phyloP scores from a whole-genome alignment of 2,329 filamentous ascomycete species.

The Rhexocercosporidium sp. region DNA sequence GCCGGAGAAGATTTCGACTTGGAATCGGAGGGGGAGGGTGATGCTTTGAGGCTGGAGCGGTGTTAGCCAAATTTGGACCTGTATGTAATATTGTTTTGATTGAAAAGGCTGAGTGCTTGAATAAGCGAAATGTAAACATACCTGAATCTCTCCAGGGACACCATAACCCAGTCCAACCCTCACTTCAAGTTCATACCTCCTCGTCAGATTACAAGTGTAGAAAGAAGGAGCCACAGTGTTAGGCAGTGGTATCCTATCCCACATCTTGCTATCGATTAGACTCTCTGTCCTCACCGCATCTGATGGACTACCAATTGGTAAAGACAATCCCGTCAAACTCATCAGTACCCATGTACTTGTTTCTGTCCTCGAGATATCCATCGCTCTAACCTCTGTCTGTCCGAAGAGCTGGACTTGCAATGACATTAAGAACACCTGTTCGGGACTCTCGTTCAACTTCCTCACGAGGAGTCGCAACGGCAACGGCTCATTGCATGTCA shows the following conservation, averaged over 20 bases:
- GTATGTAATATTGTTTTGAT: too few relatives aligned
- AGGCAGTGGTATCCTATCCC: slow-evolving; percentile 75
- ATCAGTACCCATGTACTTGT: slow-evolving; percentile 76
- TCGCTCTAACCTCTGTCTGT: slow-evolving; percentile 78
- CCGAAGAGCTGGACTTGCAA: slow-evolving; percentile 84
- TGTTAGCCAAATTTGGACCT: too few relatives aligned
- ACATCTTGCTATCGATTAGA: slow-evolving; percentile 72
- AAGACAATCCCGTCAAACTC: slow-evolving; percentile 71
- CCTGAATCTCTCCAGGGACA: slow-evolving; percentile 52
- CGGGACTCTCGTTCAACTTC: slow-evolving; percentile 71
- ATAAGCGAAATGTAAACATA: slow-evolving; percentile 20
- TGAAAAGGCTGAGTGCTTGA: slow-evolving; percentile 25
- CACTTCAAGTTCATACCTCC: slow-evolving; percentile 84
- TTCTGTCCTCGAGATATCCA: slow-evolving; percentile 75
- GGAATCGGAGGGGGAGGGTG: slow-evolving; percentile 78
- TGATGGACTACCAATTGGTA: slow-evolving; percentile 68
- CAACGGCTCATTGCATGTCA: slow-evolving; percentile 87
- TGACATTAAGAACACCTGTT: slow-evolving; percentile 75
- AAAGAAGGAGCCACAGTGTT: slow-evolving; percentile 90
- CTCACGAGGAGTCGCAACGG: slow-evolving; percentile 81
- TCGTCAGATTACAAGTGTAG: slow-evolving; percentile 82
- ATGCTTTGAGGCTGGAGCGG: slow-evolving; percentile 70
- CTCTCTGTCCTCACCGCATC: slow-evolving; percentile 69
- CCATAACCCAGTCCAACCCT: slow-evolving; percentile 80
- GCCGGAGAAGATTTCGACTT: slow-evolving; percentile 84